phyloP scores from a whole-genome alignment of 169 alveolate genomes.

The Cyclospora cayetanensis region DNA sequence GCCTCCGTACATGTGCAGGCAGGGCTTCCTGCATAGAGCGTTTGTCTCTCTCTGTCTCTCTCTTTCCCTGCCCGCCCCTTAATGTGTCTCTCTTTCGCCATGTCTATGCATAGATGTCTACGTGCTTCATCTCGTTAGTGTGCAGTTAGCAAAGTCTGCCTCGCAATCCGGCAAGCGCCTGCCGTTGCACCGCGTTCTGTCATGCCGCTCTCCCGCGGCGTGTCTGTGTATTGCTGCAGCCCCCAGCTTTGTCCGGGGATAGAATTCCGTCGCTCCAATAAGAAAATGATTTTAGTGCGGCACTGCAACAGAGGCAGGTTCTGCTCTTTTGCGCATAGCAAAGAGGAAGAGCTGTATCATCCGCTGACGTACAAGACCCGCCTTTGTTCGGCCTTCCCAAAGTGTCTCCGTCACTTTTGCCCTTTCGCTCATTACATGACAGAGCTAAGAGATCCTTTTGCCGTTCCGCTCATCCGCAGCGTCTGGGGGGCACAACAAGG shows the following conservation, averaged over 20 bases:
- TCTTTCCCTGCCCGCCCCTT: background rate
- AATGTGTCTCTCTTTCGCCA: background rate
- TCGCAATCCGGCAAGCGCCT: background rate
- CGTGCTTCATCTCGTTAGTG: background rate
- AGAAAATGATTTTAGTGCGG: conserved; percentile 79
- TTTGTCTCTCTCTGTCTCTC: background rate
- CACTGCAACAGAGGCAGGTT: conserved; percentile 77
- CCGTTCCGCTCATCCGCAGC: conserved; percentile 39
- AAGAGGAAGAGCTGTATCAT: conserved; percentile 81
- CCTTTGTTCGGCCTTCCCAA: conserved; percentile 75
- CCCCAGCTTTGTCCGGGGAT: conserved; percentile 81
- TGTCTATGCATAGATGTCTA: background rate
- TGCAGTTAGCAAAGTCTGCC: background rate
- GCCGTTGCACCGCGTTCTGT: background rate
- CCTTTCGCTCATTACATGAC: conserved; percentile 78
- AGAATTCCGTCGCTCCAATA: conserved; percentile 74
- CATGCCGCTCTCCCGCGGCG: background rate
- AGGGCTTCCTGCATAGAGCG: too few species aligned
- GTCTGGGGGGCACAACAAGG: conserved; percentile 34
- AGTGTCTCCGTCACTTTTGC: conserved; percentile 78
- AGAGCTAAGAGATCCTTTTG: conserved; percentile 69
- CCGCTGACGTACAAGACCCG: conserved; percentile 79
- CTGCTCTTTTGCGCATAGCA: conserved; percentile 80
- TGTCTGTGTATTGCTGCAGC: conserved; percentile 48
- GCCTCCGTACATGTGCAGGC: too few species aligned